Evolutionary conservation across 208 protist species (phyloP).

Genomic region (Lotmaria passim): DNA sequence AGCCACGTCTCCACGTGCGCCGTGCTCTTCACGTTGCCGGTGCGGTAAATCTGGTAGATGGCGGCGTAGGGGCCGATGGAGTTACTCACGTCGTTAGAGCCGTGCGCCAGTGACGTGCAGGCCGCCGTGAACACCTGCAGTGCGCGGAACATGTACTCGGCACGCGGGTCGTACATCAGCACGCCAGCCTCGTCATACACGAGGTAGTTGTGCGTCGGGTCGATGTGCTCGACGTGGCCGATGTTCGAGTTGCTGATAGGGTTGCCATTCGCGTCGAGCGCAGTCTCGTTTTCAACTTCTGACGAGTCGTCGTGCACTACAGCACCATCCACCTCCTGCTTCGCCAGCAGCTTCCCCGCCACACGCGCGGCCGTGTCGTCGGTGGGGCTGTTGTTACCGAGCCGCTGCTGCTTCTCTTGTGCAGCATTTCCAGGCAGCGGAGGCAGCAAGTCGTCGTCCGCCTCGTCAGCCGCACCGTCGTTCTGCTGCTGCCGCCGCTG

Average conservation of each 20-base stretch:
- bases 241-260: neutral
- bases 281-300: constrained; percentile 1
- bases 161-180: constrained; percentile 53
- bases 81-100: constrained; percentile 79
- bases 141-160: constrained; percentile 70
- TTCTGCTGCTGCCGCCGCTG: neutral
- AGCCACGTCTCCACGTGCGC: constrained; percentile 52
- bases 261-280: neutral
- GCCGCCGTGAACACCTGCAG: constrained; percentile 72
- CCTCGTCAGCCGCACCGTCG: neutral
- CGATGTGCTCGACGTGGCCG: neutral
- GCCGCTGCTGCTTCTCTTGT: neutral
- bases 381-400: neutral
- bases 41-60: constrained; percentile 65
- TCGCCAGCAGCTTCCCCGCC: constrained; percentile 10
- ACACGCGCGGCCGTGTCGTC: constrained; percentile 9
- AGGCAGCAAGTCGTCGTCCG: constrained; percentile 6
- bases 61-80: constrained; percentile 60
- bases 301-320: constrained; percentile 27
- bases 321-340: constrained; percentile 27
- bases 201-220: constrained; percentile 21
- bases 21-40: constrained; percentile 33
- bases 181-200: constrained; percentile 39
- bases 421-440: neutral
- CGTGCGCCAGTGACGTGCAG: constrained; percentile 73